A percentile compares a stretch with the other conserved stretches of the same genome.
Evolutionary conservation across 2,329 filamentous ascomycete species (phyloP).

Genomic region (Colletotrichum siamense): DNA sequence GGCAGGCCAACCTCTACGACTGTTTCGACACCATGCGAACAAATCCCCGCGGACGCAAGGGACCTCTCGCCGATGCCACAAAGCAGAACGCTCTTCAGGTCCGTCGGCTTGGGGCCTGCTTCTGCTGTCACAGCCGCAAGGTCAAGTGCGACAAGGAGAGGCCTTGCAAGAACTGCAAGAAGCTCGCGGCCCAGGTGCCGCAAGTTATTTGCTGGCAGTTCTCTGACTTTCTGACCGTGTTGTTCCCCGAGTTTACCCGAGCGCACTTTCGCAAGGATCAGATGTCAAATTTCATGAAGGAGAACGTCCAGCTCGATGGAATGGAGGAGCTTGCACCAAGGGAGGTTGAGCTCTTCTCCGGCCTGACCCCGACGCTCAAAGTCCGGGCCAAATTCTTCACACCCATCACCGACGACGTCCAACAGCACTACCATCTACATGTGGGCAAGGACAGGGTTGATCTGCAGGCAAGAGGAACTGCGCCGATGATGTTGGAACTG

Average conservation of each 20-base stretch:
- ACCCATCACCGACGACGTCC: slow-evolving; percentile 49
- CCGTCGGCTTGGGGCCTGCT: slow-evolving; percentile 60
- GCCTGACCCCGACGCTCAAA: slow-evolving; percentile 52
- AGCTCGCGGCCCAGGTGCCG: slow-evolving; percentile 54
- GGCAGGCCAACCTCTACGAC: slow-evolving; percentile 57
- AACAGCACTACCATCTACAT: slow-evolving; percentile 57
- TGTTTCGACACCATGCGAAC: slow-evolving; percentile 59
- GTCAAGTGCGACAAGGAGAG: slow-evolving; percentile 62
- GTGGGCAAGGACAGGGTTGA: slow-evolving; percentile 41
- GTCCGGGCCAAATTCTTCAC: slow-evolving; percentile 59
- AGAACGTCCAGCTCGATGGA: slow-evolving; percentile 54
- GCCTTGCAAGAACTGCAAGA: slow-evolving; percentile 62
- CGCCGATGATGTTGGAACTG: slow-evolving; percentile 57
- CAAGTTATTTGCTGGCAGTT: slow-evolving; percentile 66
- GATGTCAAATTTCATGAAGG: slow-evolving; percentile 51
- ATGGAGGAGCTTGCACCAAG: slow-evolving; percentile 39
- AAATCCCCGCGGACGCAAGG: slow-evolving; percentile 61
- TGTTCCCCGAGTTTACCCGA: slow-evolving; percentile 60
- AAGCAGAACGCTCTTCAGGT: slow-evolving; percentile 62
- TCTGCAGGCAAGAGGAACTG: slow-evolving; percentile 46
- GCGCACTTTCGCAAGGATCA: slow-evolving; percentile 55
- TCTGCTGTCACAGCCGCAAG: slow-evolving; percentile 65
- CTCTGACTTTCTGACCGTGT: slow-evolving; percentile 54
- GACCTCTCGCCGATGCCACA: slow-evolving; percentile 57
- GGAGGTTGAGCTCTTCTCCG: slow-evolving; percentile 54